Conservation (phyloP, 2,329 filamentous ascomycete species). For the Colletotrichum sp. region DNA sequence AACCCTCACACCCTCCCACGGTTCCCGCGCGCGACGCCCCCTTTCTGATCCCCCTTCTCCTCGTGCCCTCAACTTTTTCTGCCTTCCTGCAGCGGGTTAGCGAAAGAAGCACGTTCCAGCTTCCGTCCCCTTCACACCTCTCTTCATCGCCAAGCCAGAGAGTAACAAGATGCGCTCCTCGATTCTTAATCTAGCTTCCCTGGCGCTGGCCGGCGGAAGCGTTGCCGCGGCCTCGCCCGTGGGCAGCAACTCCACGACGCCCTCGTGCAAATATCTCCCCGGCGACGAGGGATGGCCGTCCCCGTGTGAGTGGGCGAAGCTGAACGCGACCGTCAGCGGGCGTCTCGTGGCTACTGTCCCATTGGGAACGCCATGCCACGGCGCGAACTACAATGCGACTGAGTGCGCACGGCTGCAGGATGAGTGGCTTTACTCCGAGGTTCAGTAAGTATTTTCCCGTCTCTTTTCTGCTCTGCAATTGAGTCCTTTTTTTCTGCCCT, state of each 20-base stretch:
- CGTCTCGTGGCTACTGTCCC: slow-evolving; percentile 13
- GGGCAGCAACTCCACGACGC: background rate
- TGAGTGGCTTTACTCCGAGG: slow-evolving; percentile 16
- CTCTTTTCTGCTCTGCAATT: background rate
- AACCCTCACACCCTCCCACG: background rate
- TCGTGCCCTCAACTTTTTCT: background rate
- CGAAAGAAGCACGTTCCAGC: background rate
- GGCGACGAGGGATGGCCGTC: slow-evolving; percentile 16
- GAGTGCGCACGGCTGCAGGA: slow-evolving; percentile 13
- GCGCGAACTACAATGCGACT: slow-evolving; percentile 2
- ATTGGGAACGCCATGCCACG: slow-evolving; percentile 10
- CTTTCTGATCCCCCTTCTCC: background rate
- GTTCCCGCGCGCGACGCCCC: background rate
- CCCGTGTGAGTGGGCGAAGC: slow-evolving; percentile 1
- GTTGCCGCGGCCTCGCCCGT: background rate
- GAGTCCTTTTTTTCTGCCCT: background rate
- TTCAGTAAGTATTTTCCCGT: background rate
- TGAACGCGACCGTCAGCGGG: slow-evolving; percentile 14
- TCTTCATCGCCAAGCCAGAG: background rate
- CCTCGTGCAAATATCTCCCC: slow-evolving; percentile 14
- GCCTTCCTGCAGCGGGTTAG: background rate
- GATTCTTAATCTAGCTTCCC: background rate
- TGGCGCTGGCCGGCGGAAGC: background rate
- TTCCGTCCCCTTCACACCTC: background rate
- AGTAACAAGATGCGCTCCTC: background rate